Conservation (phyloP, 1,139 yeast species). For the Candida dubliniensis region DNA sequence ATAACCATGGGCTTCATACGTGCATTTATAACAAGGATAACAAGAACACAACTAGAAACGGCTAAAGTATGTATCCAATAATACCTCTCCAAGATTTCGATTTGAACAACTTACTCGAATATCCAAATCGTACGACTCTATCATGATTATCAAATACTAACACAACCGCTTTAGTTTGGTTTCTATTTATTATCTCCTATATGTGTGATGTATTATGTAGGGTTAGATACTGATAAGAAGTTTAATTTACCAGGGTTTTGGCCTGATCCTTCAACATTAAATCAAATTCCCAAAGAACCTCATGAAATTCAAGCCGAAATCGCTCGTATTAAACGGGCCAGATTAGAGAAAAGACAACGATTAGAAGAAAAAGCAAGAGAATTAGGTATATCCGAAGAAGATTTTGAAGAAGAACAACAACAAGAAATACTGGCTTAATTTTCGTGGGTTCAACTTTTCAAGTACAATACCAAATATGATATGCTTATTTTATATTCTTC, state of each 20-base stretch:
- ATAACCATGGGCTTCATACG: constrained; percentile 8
- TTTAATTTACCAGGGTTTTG: constrained; percentile 93
- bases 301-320: constrained; percentile 89
- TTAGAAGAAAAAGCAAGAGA: constrained; percentile 71
- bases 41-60: constrained; percentile 67
- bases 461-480: too few relatives aligned
- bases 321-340: constrained; percentile 77
- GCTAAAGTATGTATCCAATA: constrained; percentile 50
- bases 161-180: constrained; percentile 54
- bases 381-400: constrained; percentile 56
- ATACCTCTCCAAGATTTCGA: not conserved
- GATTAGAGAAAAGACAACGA: constrained; percentile 68
- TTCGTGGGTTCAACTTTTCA: too few relatives aligned
- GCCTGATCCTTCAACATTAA: constrained; percentile 94
- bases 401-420: constrained; percentile 13
- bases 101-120: not conserved
- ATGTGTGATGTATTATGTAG: constrained; percentile 86
- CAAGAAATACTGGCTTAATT: not conserved
- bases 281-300: constrained; percentile 89
- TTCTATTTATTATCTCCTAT: constrained; percentile 86
- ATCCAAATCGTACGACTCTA: not conserved
- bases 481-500: not conserved
- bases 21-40: constrained; percentile 36
- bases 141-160: constrained; percentile 20
- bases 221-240: constrained; percentile 84